Evolutionary conservation across 2,329 filamentous ascomycete species (phyloP).

Genomic region (Fusarium oligoseptatum): DNA sequence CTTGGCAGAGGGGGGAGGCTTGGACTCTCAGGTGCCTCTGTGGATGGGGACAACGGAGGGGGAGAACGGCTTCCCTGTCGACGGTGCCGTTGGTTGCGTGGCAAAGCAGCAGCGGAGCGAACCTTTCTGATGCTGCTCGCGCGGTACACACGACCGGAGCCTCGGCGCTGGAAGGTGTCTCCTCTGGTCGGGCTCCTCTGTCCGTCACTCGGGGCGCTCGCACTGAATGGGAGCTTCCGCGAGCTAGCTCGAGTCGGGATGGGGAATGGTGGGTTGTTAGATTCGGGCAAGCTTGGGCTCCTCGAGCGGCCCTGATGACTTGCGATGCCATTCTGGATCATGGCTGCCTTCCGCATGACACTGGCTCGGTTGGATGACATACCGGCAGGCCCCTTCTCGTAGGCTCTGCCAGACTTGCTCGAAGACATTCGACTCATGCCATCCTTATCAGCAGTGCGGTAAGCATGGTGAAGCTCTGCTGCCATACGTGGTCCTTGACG

Average conservation of each 20-base stretch:
- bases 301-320: conserved; percentile 74
- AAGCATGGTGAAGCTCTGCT: conserved; percentile 62
- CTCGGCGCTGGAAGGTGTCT: conserved; percentile 68
- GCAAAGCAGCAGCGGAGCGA: conserved; percentile 83
- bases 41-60: conserved; percentile 75
- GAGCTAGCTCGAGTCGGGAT: conserved; percentile 93
- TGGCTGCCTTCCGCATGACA: conserved; percentile 80
- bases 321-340: conserved; percentile 83
- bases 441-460: conserved; percentile 53
- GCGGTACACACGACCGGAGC: conserved; percentile 63
- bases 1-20: conserved; percentile 78
- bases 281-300: conserved; percentile 74
- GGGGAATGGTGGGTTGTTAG: conserved; percentile 83
- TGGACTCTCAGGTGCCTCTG: conserved; percentile 77
- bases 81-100: conserved; percentile 64
- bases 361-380: conserved; percentile 62
- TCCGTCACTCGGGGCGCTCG: conserved; percentile 77
- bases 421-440: conserved; percentile 33
- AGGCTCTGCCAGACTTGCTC: conserved; percentile 52
- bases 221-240: conserved; percentile 75
- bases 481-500: conserved; percentile 48
- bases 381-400: conserved; percentile 54
- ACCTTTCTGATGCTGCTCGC: conserved; percentile 81
- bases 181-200: conserved; percentile 80
- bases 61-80: conserved; percentile 71